Conservation (phyloP, 768 basidiomycete species). For the Russula emetica region DNA sequence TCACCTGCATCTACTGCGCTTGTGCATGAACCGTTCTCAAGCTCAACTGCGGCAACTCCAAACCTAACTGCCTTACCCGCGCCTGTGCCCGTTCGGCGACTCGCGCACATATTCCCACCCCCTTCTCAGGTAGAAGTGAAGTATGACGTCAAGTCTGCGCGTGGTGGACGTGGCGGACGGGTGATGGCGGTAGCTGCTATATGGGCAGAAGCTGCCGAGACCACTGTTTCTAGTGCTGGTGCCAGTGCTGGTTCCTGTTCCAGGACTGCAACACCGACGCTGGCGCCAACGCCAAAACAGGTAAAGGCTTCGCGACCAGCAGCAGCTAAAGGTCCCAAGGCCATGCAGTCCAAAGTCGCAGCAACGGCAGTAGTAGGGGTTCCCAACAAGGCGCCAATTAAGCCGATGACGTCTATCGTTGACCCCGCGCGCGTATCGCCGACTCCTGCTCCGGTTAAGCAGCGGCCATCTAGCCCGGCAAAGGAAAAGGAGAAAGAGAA, state of each 20-base stretch:
- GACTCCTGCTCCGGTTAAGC: neutral
- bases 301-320: neutral
- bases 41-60: neutral
- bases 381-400: neutral
- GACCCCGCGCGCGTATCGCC: neutral
- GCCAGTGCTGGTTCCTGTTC: neutral
- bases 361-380: neutral
- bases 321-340: neutral
- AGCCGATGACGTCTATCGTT: constrained; percentile 3
- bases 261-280: neutral
- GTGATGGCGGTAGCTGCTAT: constrained; percentile 70
- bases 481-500: constrained; percentile 9
- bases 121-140: constrained; percentile 47
- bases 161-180: constrained; percentile 71
- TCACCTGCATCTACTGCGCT: neutral
- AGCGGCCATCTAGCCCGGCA: neutral
- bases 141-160: constrained; percentile 71
- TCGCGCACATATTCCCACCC: neutral
- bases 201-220: constrained; percentile 46
- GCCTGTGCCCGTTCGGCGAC: neutral
- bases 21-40: neutral
- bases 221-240: neutral
- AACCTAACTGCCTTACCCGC: neutral
- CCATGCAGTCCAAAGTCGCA: neutral
- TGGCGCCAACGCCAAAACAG: constrained; percentile 25